Evolutionary conservation across 2,329 filamentous ascomycete species (phyloP).

Genomic region (Hypomyces perniciosus): DNA sequence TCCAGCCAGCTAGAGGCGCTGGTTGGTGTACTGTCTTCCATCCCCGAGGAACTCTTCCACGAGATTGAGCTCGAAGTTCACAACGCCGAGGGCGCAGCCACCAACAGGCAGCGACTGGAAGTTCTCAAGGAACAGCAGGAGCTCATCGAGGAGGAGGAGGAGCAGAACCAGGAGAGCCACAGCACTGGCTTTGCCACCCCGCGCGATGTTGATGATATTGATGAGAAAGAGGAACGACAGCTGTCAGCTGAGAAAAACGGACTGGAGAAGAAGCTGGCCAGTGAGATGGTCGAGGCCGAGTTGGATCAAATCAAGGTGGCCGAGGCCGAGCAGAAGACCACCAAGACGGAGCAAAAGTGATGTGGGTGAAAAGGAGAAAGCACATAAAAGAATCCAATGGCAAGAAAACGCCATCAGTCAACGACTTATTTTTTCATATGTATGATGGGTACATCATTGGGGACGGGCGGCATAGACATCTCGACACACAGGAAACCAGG

Average conservation of each 20-base stretch:
- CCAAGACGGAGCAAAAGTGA: slow-evolving; percentile 33
- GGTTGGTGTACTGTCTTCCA: slow-evolving; percentile 84
- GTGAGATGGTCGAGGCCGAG: slow-evolving; percentile 52
- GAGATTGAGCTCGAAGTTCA: slow-evolving; percentile 98
- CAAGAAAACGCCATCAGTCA: slow-evolving; percentile 14
- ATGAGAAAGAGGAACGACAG: slow-evolving; percentile 79
- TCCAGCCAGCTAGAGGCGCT: slow-evolving; percentile 88
- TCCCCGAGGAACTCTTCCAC: slow-evolving; percentile 97
- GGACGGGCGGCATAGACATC: slow-evolving; percentile 9
- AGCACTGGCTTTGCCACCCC: slow-evolving; percentile 67
- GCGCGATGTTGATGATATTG: slow-evolving; percentile 85
- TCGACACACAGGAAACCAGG: slow-evolving; percentile 9
- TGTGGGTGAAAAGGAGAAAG: slow-evolving; percentile 17
- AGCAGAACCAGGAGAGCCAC: slow-evolving; percentile 79
- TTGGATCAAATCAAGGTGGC: slow-evolving; percentile 35
- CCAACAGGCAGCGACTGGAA: slow-evolving; percentile 97
- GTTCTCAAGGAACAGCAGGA: slow-evolving; percentile 98
- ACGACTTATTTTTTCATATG: slow-evolving; percentile 24
- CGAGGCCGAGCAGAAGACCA: slow-evolving; percentile 22
- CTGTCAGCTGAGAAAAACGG: slow-evolving; percentile 43
- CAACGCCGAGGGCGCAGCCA: slow-evolving; percentile 91
- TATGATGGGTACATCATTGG: slow-evolving; percentile 7
- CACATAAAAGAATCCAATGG: slow-evolving; percentile 11
- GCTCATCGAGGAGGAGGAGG: slow-evolving; percentile 92
- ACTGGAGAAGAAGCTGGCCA: slow-evolving; percentile 42